Base-by-base conservation (phyloP, 768 basidiomycete genomes). In the Agaricus subrufescens region DNA sequence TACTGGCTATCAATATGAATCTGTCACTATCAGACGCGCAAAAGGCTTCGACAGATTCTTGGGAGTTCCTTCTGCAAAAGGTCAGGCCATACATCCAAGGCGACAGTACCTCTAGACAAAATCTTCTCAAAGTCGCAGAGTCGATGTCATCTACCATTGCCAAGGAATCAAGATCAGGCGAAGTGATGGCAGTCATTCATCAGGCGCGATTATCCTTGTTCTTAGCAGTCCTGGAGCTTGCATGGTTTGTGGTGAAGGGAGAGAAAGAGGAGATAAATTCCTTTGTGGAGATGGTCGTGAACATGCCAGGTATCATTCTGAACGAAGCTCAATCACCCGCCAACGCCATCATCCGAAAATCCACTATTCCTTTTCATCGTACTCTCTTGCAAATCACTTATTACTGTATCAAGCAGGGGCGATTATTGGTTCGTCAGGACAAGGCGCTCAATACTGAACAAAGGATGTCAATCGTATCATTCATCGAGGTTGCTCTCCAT, bases 131-230 rank as follows among this genome's bases (percentile, higher is more conserved):
- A 0, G 74, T 87, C 30, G 85, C 84, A 0, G 77, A 83, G 1
- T 77, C 81, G 0, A 78, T 91, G 8, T 89, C 91, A 3, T 80
- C 74, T 25, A 80, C 79, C 45, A 80, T 94, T 29, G 81, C 89
- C 0, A 67, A 67, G 19, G 94, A 95, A 69, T 75, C 70, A 39
- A 80, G 92, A 34, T 76, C 74, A 4, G 94, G 94, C 0, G 87
- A 93, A 56, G 88, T 94, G 81, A 89, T 94, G 84, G 78, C 87
- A 0, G 80, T 81, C 1, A 84, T 94, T 14, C 93, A 98, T 60
- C 80, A 82, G 2, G 82, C 87, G 25, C 78, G 92, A 31, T 71
- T 98, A 25, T 78, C 82, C 3, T 75, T 96, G 2, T 75, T 97
- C 2, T 76, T 93, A 25, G 80, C 86, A 0, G 67, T 95, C 49